Conservation (phyloP, 148 eudicot species). For the Hydrangea macrophylla region DNA sequence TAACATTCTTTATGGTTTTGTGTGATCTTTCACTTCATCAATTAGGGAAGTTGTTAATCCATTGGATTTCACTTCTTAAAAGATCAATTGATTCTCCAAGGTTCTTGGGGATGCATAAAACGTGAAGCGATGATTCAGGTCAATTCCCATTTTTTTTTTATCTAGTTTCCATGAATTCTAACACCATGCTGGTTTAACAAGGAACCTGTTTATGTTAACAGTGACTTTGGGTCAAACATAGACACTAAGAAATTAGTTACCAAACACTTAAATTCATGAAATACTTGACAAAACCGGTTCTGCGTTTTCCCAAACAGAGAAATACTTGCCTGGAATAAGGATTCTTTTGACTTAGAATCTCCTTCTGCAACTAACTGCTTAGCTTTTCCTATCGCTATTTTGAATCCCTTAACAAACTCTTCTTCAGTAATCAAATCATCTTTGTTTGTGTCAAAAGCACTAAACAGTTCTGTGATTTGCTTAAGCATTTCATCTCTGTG, state of each 20-base stretch:
- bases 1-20: too few relatives aligned
- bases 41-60: too few relatives aligned
- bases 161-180: too few relatives aligned
- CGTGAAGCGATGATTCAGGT: too few relatives aligned
- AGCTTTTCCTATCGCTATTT: slow-evolving; percentile 21
- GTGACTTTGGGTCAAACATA: too few relatives aligned
- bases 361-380: slow-evolving; percentile 16
- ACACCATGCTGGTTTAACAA: too few relatives aligned
- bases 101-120: not conserved
- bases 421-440: slow-evolving; percentile 17
- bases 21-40: too few relatives aligned
- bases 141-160: too few relatives aligned
- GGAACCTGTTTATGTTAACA: too few relatives aligned
- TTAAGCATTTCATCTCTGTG: slow-evolving; percentile 8
- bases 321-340: slow-evolving; percentile 21
- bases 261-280: too few relatives aligned
- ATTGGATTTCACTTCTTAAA: not conserved
- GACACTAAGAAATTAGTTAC: too few relatives aligned
- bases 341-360: not conserved
- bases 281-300: too few relatives aligned
- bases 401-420: slow-evolving; percentile 28
- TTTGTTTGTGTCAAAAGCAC: slow-evolving; percentile 15
- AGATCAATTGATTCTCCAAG: not conserved
- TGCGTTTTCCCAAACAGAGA: not conserved
- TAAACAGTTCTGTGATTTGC: slow-evolving; percentile 18